Evolutionary conservation across 805 yeast genomes (phyloP).

Genomic region (Vanderwaltozyma verrucispora): DNA sequence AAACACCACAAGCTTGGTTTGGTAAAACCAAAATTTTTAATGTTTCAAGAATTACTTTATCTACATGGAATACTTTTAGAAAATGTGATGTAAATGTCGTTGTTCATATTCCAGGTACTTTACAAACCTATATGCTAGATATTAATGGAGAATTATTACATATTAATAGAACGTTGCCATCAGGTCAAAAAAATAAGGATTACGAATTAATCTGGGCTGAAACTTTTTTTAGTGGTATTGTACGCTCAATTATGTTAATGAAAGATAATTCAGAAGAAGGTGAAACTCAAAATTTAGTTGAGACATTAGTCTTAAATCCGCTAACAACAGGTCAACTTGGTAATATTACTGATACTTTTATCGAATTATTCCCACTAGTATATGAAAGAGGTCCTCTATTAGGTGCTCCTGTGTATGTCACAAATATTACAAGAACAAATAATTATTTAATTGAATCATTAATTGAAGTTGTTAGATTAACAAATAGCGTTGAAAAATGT

Average conservation of each 20-base stretch:
- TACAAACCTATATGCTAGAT: slow-evolving; percentile 36
- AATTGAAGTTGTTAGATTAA: slow-evolving; percentile 23
- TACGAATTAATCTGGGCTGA: slow-evolving; percentile 45
- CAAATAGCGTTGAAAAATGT: slow-evolving; percentile 19
- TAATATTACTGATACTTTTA: slow-evolving; percentile 23
- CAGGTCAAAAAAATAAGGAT: slow-evolving; percentile 38
- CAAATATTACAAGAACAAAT: slow-evolving; percentile 24
- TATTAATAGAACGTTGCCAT: slow-evolving; percentile 30
- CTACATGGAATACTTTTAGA: slow-evolving; percentile 51
- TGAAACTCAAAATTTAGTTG: slow-evolving; percentile 63
- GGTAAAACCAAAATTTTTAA: slow-evolving; percentile 62
- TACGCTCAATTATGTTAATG: slow-evolving; percentile 47
- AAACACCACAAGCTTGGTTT: slow-evolving; percentile 67
- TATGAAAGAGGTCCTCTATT: slow-evolving; percentile 23
- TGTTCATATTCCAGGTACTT: slow-evolving; percentile 68
- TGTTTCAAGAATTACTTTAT: slow-evolving; percentile 61
- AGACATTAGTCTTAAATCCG: slow-evolving; percentile 77
- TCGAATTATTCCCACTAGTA: slow-evolving; percentile 24
- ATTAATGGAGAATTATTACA: slow-evolving; percentile 23
- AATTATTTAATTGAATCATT: slow-evolving; percentile 27
- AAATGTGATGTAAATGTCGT: slow-evolving; percentile 60
- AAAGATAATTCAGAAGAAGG: slow-evolving; percentile 48
- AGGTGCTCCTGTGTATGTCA: slow-evolving; percentile 26
- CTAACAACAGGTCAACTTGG: slow-evolving; percentile 33
- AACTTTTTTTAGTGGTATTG: slow-evolving; percentile 48